Conservation (phyloP, 164 flowering plant species). For the Amborella trichopoda region DNA sequence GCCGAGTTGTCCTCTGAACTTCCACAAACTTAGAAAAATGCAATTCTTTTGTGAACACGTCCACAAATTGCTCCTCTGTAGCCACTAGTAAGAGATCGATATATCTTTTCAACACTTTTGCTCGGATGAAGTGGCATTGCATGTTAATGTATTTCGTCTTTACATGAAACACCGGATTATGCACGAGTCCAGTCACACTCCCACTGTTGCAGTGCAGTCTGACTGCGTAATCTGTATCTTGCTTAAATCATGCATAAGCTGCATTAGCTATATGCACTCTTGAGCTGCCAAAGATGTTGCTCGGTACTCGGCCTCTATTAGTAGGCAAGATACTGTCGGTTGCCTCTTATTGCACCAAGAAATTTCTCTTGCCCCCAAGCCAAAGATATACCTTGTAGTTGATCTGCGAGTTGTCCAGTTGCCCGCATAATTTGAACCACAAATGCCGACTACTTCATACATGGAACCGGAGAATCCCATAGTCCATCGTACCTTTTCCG, state of each 20-base stretch:
- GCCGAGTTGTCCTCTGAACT: too few relatives aligned
- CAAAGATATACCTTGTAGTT: slow-evolving; percentile 3
- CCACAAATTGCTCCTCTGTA: too few relatives aligned
- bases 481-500: not conserved
- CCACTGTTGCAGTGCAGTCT: not conserved
- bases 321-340: not conserved
- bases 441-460: too few relatives aligned
- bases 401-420: slow-evolving; percentile 1
- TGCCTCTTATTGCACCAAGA: slow-evolving; percentile 12
- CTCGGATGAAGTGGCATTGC: too few relatives aligned
- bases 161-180: too few relatives aligned
- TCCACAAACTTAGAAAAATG: too few relatives aligned
- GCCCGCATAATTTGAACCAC: too few relatives aligned
- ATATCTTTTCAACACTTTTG: too few relatives aligned
- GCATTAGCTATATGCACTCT: not conserved
- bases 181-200: too few relatives aligned
- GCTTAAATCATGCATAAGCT: not conserved
- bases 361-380: slow-evolving; percentile 3
- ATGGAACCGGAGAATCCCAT: not conserved
- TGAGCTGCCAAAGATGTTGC: not conserved
- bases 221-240: not conserved
- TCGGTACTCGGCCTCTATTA: not conserved
- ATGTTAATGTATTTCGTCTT: too few relatives aligned
- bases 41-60: too few relatives aligned
- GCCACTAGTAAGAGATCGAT: too few relatives aligned